Conservation (phyloP, 768 basidiomycete species). For the Clathrus columnatus region DNA sequence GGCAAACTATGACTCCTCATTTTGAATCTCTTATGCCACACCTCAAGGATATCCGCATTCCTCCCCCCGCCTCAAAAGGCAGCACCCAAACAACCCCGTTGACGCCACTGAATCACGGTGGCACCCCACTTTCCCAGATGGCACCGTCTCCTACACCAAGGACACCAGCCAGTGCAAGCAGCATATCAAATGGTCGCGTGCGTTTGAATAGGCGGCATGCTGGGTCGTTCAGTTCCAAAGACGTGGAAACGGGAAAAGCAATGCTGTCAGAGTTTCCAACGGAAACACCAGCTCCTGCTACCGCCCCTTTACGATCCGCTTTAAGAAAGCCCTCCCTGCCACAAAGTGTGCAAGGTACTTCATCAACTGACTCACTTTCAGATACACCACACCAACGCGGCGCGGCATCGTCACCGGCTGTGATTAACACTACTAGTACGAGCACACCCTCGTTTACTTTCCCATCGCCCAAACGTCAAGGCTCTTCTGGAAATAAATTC, state of each 20-base stretch:
- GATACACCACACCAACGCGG: constrained; percentile 1
- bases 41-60: constrained; percentile 37
- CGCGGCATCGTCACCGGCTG: constrained; percentile 2
- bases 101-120: not conserved
- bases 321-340: not conserved
- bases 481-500: not conserved
- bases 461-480: not conserved
- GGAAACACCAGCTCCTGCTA: constrained; percentile 22
- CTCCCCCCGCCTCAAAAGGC: constrained; percentile 17
- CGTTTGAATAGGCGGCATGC: constrained; percentile 73
- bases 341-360: constrained; percentile 5
- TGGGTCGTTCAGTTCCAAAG: constrained; percentile 91
- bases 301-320: constrained; percentile 15
- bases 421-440: not conserved
- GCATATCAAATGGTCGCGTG: constrained; percentile 27
- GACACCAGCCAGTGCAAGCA: constrained; percentile 20
- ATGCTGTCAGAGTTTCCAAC: constrained; percentile 53
- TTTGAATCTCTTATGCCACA: constrained; percentile 61
- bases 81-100: not conserved
- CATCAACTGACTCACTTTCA: constrained; percentile 3
- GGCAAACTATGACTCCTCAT: constrained; percentile 69
- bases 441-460: not conserved
- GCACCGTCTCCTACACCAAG: constrained; percentile 27
- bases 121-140: not conserved
- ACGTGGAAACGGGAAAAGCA: constrained; percentile 80